Conservation (phyloP, 2,329 filamentous ascomycete species). For the Pseudogymnoascus sp. region DNA sequence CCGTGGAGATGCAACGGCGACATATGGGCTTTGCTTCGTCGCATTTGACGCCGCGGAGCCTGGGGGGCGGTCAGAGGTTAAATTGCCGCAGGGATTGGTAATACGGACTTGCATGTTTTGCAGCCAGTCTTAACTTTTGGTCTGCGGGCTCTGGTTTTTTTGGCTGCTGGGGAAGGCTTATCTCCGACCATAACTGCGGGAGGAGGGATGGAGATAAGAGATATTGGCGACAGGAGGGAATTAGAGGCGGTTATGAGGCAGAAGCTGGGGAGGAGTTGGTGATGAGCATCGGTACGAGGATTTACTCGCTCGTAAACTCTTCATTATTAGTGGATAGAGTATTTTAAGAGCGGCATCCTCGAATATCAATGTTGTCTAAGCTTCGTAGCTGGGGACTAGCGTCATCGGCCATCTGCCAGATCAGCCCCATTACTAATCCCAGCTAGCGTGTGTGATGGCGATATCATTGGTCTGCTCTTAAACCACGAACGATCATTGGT, state of each 20-base stretch:
- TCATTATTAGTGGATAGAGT: neutral
- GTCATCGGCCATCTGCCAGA: neutral
- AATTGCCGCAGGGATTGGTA: constrained; percentile 13
- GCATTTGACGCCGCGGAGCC: constrained; percentile 48
- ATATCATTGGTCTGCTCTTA: neutral
- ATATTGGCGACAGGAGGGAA: neutral
- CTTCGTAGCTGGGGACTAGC: neutral
- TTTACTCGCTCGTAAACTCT: neutral
- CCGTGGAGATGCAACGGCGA: constrained; percentile 37
- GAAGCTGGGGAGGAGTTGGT: neutral
- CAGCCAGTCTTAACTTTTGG: constrained; percentile 36
- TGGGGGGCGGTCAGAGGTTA: constrained; percentile 26
- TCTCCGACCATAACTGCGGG: neutral
- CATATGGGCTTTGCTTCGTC: constrained; percentile 47
- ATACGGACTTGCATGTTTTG: constrained; percentile 33
- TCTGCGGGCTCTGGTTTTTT: constrained; percentile 13
- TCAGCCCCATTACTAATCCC: neutral
- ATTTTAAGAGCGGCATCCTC: neutral
- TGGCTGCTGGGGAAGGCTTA: neutral
- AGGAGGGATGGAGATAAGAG: neutral
- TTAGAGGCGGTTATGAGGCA: neutral
- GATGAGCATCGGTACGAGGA: neutral
- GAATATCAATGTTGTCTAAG: neutral
- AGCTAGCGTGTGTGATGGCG: neutral
- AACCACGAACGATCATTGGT: neutral